A percentile compares a stretch with the other conserved stretches of the same genome.
Evolutionary conservation across 1,284 basidiomycete genomes (phyloP).

Genomic region (Leucoagaricus sp.): DNA sequence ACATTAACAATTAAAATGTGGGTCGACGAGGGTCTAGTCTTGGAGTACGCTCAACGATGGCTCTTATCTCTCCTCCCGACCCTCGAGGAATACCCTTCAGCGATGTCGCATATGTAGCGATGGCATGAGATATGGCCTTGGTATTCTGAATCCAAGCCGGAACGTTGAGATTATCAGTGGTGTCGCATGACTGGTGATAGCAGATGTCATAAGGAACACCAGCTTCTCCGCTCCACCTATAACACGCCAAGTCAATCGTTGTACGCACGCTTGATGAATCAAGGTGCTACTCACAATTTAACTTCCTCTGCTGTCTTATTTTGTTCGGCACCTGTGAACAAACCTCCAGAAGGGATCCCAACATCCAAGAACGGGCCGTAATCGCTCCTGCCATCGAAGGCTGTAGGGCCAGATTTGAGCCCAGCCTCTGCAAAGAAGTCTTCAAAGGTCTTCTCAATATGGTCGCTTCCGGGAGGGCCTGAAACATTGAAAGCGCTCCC

Average conservation of each 20-base stretch:
- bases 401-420: conserved; percentile 19
- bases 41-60: neutral
- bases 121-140: conserved; percentile 25
- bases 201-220: conserved; percentile 25
- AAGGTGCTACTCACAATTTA: conserved; percentile 14
- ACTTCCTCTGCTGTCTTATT: conserved; percentile 22
- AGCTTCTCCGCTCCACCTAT: conserved; percentile 24
- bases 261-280: neutral
- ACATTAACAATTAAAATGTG: no score
- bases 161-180: conserved; percentile 23
- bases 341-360: conserved; percentile 27
- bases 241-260: neutral
- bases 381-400: conserved; percentile 26
- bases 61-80: neutral
- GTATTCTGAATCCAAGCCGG: conserved; percentile 23
- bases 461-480: conserved; percentile 26
- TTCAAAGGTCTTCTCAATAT: conserved; percentile 26
- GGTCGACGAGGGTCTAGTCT: neutral
- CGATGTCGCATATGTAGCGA: conserved; percentile 23
- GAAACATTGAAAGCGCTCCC: conserved; percentile 24
- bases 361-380: conserved; percentile 28
- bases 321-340: conserved; percentile 27
- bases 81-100: conserved; percentile 21
- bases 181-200: conserved; percentile 29
- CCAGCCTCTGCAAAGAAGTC: conserved; percentile 20